Conservation (phyloP, 345 rosid species). For the Luvunga scandens region DNA sequence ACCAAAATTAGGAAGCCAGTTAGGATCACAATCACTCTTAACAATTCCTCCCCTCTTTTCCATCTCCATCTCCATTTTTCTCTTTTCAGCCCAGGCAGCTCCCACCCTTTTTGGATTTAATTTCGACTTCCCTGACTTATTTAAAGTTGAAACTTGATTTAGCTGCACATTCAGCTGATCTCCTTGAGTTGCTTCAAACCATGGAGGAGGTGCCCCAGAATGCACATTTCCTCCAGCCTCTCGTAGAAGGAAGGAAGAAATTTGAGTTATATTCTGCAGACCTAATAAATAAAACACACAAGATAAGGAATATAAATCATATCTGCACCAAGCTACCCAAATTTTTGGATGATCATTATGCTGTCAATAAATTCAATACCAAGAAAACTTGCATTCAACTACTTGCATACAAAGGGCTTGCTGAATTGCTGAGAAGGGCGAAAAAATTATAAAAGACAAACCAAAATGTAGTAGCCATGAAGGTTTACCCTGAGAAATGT, state of each 20-base stretch:
- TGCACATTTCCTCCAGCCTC: conserved; percentile 63
- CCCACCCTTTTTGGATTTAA: conserved; percentile 90
- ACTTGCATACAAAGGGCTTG: neutral
- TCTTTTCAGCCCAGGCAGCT: conserved; percentile 94
- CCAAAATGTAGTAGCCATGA: conserved; percentile 6
- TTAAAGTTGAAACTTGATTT: conserved; percentile 31
- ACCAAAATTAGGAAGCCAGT: conserved; percentile 96
- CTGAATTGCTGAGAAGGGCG: neutral
- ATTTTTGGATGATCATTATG: neutral
- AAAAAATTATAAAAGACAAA: conserved; percentile 13
- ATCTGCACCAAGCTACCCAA: neutral
- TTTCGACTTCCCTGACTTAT: conserved; percentile 48
- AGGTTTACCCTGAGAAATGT: conserved; percentile 47
- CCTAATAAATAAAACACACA: conserved; percentile 35
- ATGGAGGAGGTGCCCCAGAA: conserved; percentile 83
- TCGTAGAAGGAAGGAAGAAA: conserved; percentile 30
- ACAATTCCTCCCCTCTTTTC: conserved; percentile 69
- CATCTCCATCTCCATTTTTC: conserved; percentile 84
- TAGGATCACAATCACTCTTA: conserved; percentile 41
- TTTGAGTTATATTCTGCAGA: conserved; percentile 32
- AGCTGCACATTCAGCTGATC: conserved; percentile 28
- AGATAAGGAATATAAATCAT: neutral
- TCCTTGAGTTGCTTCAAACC: conserved; percentile 60
- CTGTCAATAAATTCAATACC: neutral
- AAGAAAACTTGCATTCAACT: neutral